Evolutionary conservation across 2,329 filamentous ascomycete species (phyloP), one percentile per base, ranked within the genome.

Genomic region (Berkeleyomyces basicola): DNA sequence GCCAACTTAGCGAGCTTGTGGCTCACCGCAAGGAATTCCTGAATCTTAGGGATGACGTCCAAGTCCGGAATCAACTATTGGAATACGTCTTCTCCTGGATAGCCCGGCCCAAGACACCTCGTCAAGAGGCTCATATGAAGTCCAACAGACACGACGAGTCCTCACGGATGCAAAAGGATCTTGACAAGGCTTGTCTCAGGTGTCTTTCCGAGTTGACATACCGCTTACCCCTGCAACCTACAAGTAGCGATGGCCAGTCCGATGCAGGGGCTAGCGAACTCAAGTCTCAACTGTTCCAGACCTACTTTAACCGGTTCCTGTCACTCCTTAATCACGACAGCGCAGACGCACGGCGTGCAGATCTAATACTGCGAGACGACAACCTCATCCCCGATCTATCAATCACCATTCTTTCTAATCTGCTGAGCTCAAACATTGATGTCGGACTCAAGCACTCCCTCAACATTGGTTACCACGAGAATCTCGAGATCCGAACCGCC

Each of bases 81-180:
- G 84, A 86, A 69, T 82, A 83, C 64, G 81, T 86, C 43, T 85
- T 85, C 66, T 78, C 81, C 64, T 87, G 84, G 84, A 85, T 87
- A 67, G 79, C 82, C 36, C 77, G 83, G 9, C 81, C 82, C 16
- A 77, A 78, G 11, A 79, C 81, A 16, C 77, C 80, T 0, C 74
- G 73, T 4, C 68, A 71, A 3, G 79, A 81, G 46, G 71, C 73
- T 7, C 67, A 72, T n/a, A 69, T 71, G 1, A 68, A 72, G n/a
- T 67, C 70, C 23, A 70, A 71, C n/a, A 76, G 82, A 4, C 75
- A 77, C 51, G 84, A 87, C 66, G 84, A 86, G 62, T 70, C 77
- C 58, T 67, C 73, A 1, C 76, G 82, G 39, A 74, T 86, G 11
- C 84, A 86, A 67, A 81, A 76, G 68, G 84, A 87, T 65, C 76